Evolutionary conservation across 2,329 filamentous ascomycete species (phyloP).

Genomic region (Phyllachora maydis): DNA sequence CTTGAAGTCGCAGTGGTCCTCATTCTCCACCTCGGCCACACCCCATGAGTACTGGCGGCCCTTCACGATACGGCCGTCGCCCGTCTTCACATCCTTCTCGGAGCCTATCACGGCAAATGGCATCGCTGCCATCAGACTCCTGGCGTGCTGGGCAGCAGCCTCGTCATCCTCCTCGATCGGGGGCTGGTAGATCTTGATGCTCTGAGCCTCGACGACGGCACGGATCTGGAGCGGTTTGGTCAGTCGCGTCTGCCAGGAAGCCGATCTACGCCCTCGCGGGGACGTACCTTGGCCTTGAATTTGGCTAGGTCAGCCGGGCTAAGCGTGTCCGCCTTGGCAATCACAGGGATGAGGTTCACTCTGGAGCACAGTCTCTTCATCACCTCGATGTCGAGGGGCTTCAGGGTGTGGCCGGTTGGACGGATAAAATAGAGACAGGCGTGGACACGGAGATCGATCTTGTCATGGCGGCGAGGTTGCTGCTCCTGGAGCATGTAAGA

Average conservation of each 20-base stretch:
- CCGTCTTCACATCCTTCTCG: slow-evolving; percentile 96
- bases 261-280: no score
- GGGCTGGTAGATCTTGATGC: slow-evolving; percentile 98
- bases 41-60: slow-evolving; percentile 98
- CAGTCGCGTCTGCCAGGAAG: slow-evolving; percentile 1
- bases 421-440: slow-evolving; percentile 98
- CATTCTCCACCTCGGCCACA: slow-evolving; percentile 98
- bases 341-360: slow-evolving; percentile 94
- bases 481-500: slow-evolving; percentile 99
- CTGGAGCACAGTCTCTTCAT: slow-evolving; percentile 98
- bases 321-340: slow-evolving; percentile 95
- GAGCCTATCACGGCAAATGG: slow-evolving; percentile 97
- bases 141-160: slow-evolving; percentile 82
- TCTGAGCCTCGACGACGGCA: slow-evolving; percentile 90
- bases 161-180: slow-evolving; percentile 97
- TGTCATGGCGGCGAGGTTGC: slow-evolving; percentile 91
- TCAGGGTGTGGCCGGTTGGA: slow-evolving; percentile 92
- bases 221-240: slow-evolving; percentile 45
- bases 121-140: slow-evolving; percentile 89
- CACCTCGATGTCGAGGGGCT: slow-evolving; percentile 97
- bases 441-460: slow-evolving; percentile 98
- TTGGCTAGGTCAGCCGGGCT: slow-evolving; percentile 78
- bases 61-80: slow-evolving; percentile 92
- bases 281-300: slow-evolving; percentile 81
- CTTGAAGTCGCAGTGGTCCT: slow-evolving; percentile 99